Evolutionary conservation across 768 basidiomycete genomes (phyloP), one percentile per base, ranked within the genome.

Genomic region (Mycena olivaceomarginata): DNA sequence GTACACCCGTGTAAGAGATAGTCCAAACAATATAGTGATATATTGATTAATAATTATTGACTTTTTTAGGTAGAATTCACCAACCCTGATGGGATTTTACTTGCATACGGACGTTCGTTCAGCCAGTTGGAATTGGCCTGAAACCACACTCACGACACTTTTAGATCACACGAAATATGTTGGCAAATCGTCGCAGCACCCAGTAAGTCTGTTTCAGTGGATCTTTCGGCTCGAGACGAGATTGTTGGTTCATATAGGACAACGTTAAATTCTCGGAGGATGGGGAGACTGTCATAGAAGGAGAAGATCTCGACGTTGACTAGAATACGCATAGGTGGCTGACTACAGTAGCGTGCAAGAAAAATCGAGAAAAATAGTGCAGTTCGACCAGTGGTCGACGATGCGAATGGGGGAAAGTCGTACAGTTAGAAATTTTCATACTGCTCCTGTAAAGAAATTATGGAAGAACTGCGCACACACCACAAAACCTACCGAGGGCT

Each of bases 161-260:
- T 2, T 74, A 97, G 96, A 93, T 75, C 96, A 97, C 80, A 97
- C 96, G 10, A 97, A 97, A 83, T 97, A 95, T 78, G 87, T 97
- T 72, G 95, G 95, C 16, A 95, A 91, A 82, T 95, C 94, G 10
- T 89, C 86, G 18, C 77, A 80, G n/a, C 86, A 90, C 79, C 81
- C 83, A 39, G 89, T 88, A 69, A 83, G 88, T 86, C 63, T 66
- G 46, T 10, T 62, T 9, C n/a, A 12, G 13, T 18, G 4, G 2
- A 12, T n/a, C 37, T 39, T 40, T 46, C 18, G 31, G 18, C 37
- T 40, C 22, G 22, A 57, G 41, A 41, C 20, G 25, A 56, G 4
- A 11, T 16, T 4, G 22, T 66, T 67, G 70, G 65, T 62, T 78
- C 18, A 51, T 45, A 18, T 79, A 96, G 94, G 90, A 93, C 66